Percentiles rank a stretch among this genome's conserved stretches.
These are phyloP conservation scores for Verticillium isaacii DNA, from an alignment of 2,329 filamentous ascomycete species.

Conservation along the genomic window DNA sequence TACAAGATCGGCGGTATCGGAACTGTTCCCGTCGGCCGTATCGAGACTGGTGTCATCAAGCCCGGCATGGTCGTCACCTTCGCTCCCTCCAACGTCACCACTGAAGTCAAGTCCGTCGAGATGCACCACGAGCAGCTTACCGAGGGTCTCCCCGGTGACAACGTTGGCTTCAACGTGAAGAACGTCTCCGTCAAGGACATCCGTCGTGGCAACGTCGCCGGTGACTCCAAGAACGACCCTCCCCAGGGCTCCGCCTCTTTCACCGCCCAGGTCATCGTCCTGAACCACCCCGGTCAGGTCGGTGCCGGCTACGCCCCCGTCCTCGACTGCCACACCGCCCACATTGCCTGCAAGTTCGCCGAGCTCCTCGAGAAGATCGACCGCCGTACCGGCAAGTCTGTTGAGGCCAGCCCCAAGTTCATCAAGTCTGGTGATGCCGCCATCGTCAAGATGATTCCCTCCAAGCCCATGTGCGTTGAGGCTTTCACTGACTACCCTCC, in stretches of 20 bases:
- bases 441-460: slow-evolving; percentile 99
- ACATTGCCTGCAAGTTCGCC: slow-evolving; percentile 99
- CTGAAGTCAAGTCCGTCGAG: slow-evolving; percentile 99
- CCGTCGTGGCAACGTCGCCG: slow-evolving; percentile 98
- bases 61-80: slow-evolving; percentile 94
- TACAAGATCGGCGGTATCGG: slow-evolving; percentile 99
- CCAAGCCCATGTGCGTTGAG: slow-evolving; percentile 99
- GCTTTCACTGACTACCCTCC: slow-evolving; percentile 99
- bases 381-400: slow-evolving; percentile 98
- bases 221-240: slow-evolving; percentile 99
- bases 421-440: slow-evolving; percentile 99
- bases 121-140: slow-evolving; percentile 99
- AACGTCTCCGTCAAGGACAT: slow-evolving; percentile 99
- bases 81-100: slow-evolving; percentile 97
- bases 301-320: slow-evolving; percentile 99
- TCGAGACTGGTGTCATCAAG: slow-evolving; percentile 98
- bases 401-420: slow-evolving; percentile 93
- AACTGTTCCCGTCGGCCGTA: slow-evolving; percentile 99
- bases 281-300: slow-evolving; percentile 99
- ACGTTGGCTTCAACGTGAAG: slow-evolving; percentile 99
- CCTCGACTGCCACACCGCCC: slow-evolving; percentile 99
- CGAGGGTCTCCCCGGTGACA: slow-evolving; percentile 97
- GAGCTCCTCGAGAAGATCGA: slow-evolving; percentile 99
- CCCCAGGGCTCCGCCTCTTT: slow-evolving; percentile 84
- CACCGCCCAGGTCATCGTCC: slow-evolving; percentile 99